Base-by-base conservation (phyloP, 768 basidiomycete genomes). In the Boletus fagicola region DNA sequence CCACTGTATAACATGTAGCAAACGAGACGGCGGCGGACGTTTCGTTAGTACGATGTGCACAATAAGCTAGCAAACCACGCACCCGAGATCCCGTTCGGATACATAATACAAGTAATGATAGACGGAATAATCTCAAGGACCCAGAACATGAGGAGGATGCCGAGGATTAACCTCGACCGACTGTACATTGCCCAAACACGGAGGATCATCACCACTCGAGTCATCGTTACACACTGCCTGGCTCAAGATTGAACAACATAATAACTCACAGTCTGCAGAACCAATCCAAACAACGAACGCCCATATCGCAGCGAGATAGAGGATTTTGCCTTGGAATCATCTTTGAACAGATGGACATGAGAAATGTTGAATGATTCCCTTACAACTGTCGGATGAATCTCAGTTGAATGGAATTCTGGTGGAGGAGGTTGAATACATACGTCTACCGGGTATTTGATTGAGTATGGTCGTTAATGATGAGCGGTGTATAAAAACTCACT, bases 151-250 rank as follows among this genome's bases (percentile, higher is more conserved):
- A 65, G 59, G 28, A 65, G 63, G 15, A 47, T 20, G 1, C 49
- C 36, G 22, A 64, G 55, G 5, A 64, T 30, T 13, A 54, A 31
- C 36, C 33, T 61, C 5, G 63, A 63, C 7, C 22, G 43, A 12
- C 11, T 4, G 28, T 63, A 61, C 35, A 63, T 22, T 40, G 49
- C 58, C 54, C 58, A 65, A 22, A 65, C 45, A 35, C 58, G 63
- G 11, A 65, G 52, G 26, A 65, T 54, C 62, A 64, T 64, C 8
- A 31, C 43, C 49, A 64, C 62, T 62, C 11, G 11, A 48, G 18
- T 50, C 26, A 31, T 7, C n/a, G 3, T 3, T 1, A 16, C 51
- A 26, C 30, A 39, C 15, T 26, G 5, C 10, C 7, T 24, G 6
- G 8, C 20, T 26, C 11, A 9, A 20, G 24, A 15, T 22, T 18